Conservation (phyloP, 164 flowering plant genomes). For the Vitis cinerea region DNA sequence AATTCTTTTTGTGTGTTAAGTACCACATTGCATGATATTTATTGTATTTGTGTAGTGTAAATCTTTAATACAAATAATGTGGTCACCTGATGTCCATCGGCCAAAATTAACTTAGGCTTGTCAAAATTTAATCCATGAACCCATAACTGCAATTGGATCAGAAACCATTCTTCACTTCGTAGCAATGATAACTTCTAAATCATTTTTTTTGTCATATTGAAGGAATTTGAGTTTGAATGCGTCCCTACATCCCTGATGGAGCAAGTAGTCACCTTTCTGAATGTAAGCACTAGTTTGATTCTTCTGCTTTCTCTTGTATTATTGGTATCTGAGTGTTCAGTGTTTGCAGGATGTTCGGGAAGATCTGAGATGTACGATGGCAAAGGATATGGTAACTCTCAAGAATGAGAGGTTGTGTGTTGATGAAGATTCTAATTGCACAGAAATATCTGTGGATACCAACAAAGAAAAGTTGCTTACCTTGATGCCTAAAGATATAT, state of each 20-base stretch:
- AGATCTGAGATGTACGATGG: slow-evolving; percentile 88
- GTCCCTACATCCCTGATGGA: slow-evolving; percentile 89
- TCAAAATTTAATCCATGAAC: not conserved
- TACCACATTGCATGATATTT: no score
- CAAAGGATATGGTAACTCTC: slow-evolving; percentile 64
- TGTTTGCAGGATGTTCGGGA: slow-evolving; percentile 75
- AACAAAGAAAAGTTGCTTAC: slow-evolving; percentile 20
- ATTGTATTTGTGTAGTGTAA: no score
- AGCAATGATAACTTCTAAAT: slow-evolving; percentile 11
- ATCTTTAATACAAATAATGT: no score
- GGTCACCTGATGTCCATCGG: no score
- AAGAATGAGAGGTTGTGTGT: slow-evolving; percentile 61
- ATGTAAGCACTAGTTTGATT: slow-evolving; percentile 51
- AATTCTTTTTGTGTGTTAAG: no score
- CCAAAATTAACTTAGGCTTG: not conserved
- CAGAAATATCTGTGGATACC: slow-evolving; percentile 8
- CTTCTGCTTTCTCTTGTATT: slow-evolving; percentile 1
- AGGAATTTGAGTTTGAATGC: slow-evolving; percentile 91
- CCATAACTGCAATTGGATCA: not conserved
- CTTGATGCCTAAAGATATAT: slow-evolving; percentile 27
- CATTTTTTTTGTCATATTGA: slow-evolving; percentile 10
- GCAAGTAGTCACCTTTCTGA: slow-evolving; percentile 70
- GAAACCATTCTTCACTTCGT: slow-evolving; percentile 2
- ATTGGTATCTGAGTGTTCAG: slow-evolving; percentile 18
- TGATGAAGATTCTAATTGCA: slow-evolving; percentile 24